These are phyloP conservation scores for Populus ilicifolia DNA, from an alignment of 345 rosid species.

Conservation along the genomic window DNA sequence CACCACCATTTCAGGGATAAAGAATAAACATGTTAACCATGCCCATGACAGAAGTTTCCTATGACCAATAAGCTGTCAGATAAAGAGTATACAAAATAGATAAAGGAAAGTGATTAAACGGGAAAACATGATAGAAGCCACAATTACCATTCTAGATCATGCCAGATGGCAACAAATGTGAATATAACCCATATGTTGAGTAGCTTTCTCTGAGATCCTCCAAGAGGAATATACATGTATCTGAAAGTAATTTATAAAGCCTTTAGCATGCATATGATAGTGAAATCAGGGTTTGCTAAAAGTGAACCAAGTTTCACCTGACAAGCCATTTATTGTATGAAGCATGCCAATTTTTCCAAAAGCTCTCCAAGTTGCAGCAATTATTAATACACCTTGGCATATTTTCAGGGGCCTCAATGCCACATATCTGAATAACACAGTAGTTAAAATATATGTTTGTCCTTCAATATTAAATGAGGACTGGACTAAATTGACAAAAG, in stretches of 20 bases:
- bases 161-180: conserved; percentile 97
- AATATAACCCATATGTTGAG: conserved; percentile 84
- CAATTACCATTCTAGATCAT: conserved; percentile 87
- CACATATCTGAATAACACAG: conserved; percentile 49
- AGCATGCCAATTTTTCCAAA: conserved; percentile 99
- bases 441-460: background rate
- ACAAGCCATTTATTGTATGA: conserved; percentile 98
- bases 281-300: background rate
- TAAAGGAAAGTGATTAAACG: background rate
- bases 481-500: conserved; percentile 9
- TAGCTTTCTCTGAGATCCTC: conserved; percentile 80
- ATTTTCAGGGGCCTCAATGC: conserved; percentile 84
- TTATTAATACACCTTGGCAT: conserved; percentile 93
- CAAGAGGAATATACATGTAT: conserved; percentile 95
- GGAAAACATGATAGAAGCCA: background rate
- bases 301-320: conserved; percentile 46
- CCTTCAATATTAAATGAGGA: too few relatives aligned
- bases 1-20: conserved; percentile 80
- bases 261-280: background rate
- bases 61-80: conserved; percentile 26
- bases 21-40: conserved; percentile 93
- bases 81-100: background rate
- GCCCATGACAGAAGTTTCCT: conserved; percentile 99
- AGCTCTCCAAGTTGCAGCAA: conserved; percentile 78
- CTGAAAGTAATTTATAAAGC: conserved; percentile 31